Base-by-base conservation (phyloP, 1,139 yeast genomes). In the Yamadazyma diospyri region DNA sequence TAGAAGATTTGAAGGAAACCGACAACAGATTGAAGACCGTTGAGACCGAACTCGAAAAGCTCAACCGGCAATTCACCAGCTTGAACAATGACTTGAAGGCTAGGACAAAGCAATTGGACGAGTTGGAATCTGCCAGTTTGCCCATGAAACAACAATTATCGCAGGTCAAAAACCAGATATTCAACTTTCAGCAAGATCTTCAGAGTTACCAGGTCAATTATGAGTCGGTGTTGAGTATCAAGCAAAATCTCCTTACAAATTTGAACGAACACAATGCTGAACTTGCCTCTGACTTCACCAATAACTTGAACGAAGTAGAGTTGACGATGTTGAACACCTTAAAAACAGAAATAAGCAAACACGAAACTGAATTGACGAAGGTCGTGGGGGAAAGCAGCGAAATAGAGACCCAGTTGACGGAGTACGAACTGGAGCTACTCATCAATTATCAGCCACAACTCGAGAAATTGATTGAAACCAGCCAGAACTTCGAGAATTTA, bases 361-460 rank as follows among this genome's bases (percentile, higher is more conserved):
- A 64, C 4, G 81, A 75, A 42, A 50, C 47, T 7, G 49, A 62
- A 21, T 61, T 78, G 33, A 69, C 70, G 39, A 47, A 52, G 4
- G 51, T 72, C 0, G 69, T 71, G 0, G 67, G 65, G 7, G 51
- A 64, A 31, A 57, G 79, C 17, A 57, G 75, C 2, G 69, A 61
- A 6, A 42, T 77, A 14, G 85, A 82, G 37, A 59, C 77, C 6
- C 59, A 61, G 14, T 57, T 75, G n/a, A 69, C 78, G 1, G 56
- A 61, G 4, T 50, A 75, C 17, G 76, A 76, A 34, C 70, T 84
- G 4, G 88, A 81, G 42, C 55, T 86, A 31, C 57, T 64, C 11
- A 78, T 78, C 29, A 80, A 72, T 34, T 61, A 50, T 33, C 45
- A 41, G 21, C 69, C 69, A 0, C 56, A 55, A 35, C 43, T 61